Base-by-base conservation (phyloP, 371 early-diverging fungal genomes). In the Catenaria anguillulae region DNA sequence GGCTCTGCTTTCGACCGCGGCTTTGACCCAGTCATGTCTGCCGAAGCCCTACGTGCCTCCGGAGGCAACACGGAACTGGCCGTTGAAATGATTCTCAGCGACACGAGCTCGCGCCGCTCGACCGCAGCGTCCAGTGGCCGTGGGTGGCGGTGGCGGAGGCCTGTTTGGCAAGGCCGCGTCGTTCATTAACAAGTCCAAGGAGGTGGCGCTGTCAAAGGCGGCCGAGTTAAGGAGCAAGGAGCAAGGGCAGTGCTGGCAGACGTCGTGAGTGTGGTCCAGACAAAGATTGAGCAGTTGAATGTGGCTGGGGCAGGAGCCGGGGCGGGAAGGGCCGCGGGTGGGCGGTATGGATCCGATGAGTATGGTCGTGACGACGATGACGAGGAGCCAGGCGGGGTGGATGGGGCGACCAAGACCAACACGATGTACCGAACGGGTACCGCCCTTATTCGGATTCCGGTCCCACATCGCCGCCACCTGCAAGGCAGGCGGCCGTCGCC, bases 101-200 rank as follows among this genome's bases (percentile, higher is more conserved):
- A 2, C 55, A 4, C 12, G 19, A 17, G 13, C 10, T 13, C 4
- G 55, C 33, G 55, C 26, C 55, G 3, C 55, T 13, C 17, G 10
- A 4, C 15, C 24, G 36, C 43, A 10, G n/a, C 13, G 10, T 4
- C n/a, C 24, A 8, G 3, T 12, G 10, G 45, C 10, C 45, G 45
- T 2, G 10, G 21, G 21, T 21, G 17, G 45, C 45, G 45, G 45
- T 43, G 45, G 45, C 3, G 76, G 81, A 12, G 77, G 67, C 37
- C 68, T 87, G 29, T 78, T 83, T 62, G 82, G 83, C 62, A 85
- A 86, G 67, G 89, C 89, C 15, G 77, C 78, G 60, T 76, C 81
- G 46, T 73, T 84, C 63, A 75, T 85, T 61, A 78, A 84, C 50
- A 78, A 80, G 58, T 85, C 87, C 33, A 80, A 82, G 37, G 77